These are phyloP conservation scores for Conringia planisiliqua DNA, from an alignment of 345 rosid species.

Conservation along the genomic window DNA sequence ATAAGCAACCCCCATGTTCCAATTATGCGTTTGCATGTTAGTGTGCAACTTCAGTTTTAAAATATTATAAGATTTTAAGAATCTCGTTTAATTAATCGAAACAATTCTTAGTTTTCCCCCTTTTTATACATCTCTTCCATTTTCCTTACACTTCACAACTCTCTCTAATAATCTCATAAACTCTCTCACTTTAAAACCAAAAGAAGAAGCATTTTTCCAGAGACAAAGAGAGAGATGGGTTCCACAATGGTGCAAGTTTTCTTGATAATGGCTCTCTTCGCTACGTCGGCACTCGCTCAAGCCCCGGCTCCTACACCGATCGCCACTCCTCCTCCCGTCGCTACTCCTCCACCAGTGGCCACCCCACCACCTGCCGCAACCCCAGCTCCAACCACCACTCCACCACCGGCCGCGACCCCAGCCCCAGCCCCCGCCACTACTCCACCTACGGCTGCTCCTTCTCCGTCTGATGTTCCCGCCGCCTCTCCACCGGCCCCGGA, in stretches of 20 bases:
- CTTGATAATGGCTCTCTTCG: conserved; percentile 28
- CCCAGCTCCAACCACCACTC: conserved; percentile 25
- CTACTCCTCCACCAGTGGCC: conserved; percentile 21
- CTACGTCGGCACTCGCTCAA: conserved; percentile 24
- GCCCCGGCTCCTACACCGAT: conserved; percentile 35
- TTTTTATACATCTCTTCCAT: conserved; percentile 28
- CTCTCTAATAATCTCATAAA: not conserved
- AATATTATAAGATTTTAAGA: conserved; percentile 11
- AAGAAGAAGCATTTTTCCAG: not conserved
- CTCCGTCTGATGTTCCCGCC: conserved; percentile 29
- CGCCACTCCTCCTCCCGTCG: conserved; percentile 25
- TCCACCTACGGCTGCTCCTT: conserved; percentile 23
- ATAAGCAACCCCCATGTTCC: conserved; percentile 31
- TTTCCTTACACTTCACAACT: conserved; percentile 16
- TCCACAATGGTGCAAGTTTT: conserved; percentile 20
- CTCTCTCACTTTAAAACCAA: conserved; percentile 15
- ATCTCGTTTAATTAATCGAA: conserved; percentile 24
- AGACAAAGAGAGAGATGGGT: conserved; percentile 4
- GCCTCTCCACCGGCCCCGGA: conserved; percentile 33
- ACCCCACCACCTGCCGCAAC: conserved; percentile 27
- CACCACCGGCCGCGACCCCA: conserved; percentile 31
- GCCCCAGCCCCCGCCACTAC: conserved; percentile 24
- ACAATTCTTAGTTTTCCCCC: not conserved
- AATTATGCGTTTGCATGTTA: conserved; percentile 37
- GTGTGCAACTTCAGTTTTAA: conserved; percentile 3